A percentile compares a stretch with the other conserved stretches of the same genome.
Evolutionary conservation across 305 asterid genomes (phyloP).

Genomic region (Nicotiana rustica): DNA sequence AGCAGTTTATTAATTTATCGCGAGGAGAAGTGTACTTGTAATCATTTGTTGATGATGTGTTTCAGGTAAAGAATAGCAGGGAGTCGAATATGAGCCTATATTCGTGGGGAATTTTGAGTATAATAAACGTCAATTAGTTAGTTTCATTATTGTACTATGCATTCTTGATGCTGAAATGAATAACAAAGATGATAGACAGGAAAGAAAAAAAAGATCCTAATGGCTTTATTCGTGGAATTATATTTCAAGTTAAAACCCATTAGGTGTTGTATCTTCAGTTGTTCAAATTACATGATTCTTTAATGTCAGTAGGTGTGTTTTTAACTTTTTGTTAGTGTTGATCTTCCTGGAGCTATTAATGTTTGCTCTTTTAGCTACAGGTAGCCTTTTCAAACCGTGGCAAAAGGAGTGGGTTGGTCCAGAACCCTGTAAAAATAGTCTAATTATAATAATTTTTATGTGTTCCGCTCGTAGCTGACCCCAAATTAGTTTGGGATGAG

Average conservation of each 20-base stretch:
- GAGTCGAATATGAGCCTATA: slow-evolving; percentile 34
- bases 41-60: not conserved
- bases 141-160: not conserved
- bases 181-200: not conserved
- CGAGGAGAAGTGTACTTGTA: not conserved
- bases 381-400: not conserved
- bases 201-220: not conserved
- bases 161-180: not conserved
- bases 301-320: not conserved
- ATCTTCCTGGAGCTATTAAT: not conserved
- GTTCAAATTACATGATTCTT: not conserved
- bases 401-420: not conserved
- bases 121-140: slow-evolving; percentile 59
- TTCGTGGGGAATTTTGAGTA: slow-evolving; percentile 38
- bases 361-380: not conserved
- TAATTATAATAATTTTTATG: not conserved
- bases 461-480: not conserved
- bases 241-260: not conserved
- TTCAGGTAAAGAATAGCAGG: not conserved
- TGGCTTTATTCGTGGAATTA: not conserved
- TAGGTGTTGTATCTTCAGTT: not conserved
- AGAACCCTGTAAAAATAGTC: not conserved
- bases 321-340: not conserved
- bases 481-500: not conserved
- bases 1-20: no score